Base-by-base conservation (phyloP, 1,284 basidiomycete genomes). In the Apiotrichum laibachii region DNA sequence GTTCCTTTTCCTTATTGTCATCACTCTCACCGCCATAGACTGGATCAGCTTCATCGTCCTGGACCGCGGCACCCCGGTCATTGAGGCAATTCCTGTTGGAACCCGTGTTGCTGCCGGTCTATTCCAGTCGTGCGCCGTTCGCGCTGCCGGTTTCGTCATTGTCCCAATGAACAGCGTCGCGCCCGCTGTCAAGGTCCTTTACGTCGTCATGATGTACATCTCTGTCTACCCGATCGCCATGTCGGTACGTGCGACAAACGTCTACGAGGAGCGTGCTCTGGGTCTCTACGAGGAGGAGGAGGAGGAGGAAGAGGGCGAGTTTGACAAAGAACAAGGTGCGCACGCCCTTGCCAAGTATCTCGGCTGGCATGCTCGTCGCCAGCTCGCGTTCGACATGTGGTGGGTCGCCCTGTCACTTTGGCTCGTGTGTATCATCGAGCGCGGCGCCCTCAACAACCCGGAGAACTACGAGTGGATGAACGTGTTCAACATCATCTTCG, bases 211-310 rank as follows among this genome's bases (percentile, higher is more conserved):
- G 89, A 95, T 95, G 79, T 82, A 81, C 64, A 76, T 81, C 37
- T 65, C 67, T 31, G 65, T 72, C 79, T 83, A 82, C 63, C 82
- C 83, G 13, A 80, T 84, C 45, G 83, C 83, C 19, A 72, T 85
- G 56, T 88, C 87, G 66, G 90, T 99, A 12, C 89, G 94, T n/a
- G 86, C 90, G n/a, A 97, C 95, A 21, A 98, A 98, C 75, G 95
- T 98, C 1, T 98, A 97, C 76, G 95, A 99, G 74, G 93, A 97
- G 69, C 85, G 85, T 60, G 89, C 88, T 0, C 81, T 92, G 15
- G 91, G 91, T 1, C 79, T 94, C 39, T 93, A 86, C 69, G 77
- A 81, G 0, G 81, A 82, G 0, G 79, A 84, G 4, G 81, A 82
- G n/a, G 69, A 72, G 39, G 67, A 74, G 43, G 81, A 82, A n/a